These are phyloP conservation scores for Potentilla sterilis DNA, from an alignment of 306 rosid species.

Conservation along the genomic window DNA sequence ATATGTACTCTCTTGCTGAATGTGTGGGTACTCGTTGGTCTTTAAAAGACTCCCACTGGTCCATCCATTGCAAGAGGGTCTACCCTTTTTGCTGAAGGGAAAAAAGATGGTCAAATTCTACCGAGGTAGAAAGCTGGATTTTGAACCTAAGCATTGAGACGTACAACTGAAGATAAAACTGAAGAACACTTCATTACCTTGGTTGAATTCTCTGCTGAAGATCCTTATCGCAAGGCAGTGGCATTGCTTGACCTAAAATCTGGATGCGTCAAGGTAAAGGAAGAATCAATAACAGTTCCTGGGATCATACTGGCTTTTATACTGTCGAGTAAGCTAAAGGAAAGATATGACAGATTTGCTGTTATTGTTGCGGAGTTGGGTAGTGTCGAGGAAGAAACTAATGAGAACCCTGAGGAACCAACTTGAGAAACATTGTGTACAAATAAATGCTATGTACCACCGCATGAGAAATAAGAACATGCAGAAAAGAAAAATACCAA, in stretches of 20 bases:
- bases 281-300: slow-evolving; percentile 76
- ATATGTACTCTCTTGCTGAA: slow-evolving; percentile 55
- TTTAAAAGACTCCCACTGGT: slow-evolving; percentile 65
- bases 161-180: slow-evolving; percentile 44
- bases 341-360: slow-evolving; percentile 45
- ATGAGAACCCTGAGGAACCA: slow-evolving; percentile 27
- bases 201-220: slow-evolving; percentile 67
- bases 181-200: slow-evolving; percentile 70
- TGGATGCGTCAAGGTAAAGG: slow-evolving; percentile 69
- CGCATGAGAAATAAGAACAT: not conserved
- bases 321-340: slow-evolving; percentile 38
- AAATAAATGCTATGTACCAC: too few species aligned
- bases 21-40: slow-evolving; percentile 65
- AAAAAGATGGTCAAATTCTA: slow-evolving; percentile 26
- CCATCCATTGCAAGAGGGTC: slow-evolving; percentile 43
- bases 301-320: slow-evolving; percentile 55
- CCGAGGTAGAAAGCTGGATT: slow-evolving; percentile 74
- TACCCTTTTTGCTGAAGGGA: slow-evolving; percentile 62
- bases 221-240: slow-evolving; percentile 87
- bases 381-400: slow-evolving; percentile 14
- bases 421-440: too few species aligned
- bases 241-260: slow-evolving; percentile 73
- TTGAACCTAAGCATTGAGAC: slow-evolving; percentile 53
- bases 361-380: slow-evolving; percentile 29
- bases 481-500: not conserved